Percentiles rank a stretch among this genome's conserved stretches.
These are phyloP conservation scores for Candida krabiensis DNA, from an alignment of 805 yeast species.

Conservation along the genomic window DNA sequence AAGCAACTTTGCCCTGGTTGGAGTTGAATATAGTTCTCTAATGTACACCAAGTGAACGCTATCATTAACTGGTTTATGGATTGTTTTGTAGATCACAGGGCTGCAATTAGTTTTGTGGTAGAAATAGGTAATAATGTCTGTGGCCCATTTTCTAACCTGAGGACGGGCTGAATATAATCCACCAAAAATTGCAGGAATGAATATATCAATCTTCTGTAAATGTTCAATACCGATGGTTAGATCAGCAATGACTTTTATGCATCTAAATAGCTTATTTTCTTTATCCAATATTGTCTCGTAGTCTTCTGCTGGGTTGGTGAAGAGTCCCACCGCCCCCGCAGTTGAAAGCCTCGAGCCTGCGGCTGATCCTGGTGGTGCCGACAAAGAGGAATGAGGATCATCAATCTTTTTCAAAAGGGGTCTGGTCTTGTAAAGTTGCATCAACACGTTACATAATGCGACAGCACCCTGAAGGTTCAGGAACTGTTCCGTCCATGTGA, in stretches of 20 bases:
- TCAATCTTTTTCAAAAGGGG: conserved; percentile 21
- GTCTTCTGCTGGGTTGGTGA: conserved; percentile 32
- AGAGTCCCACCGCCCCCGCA: conserved; percentile 10
- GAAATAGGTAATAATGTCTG: conserved; percentile 72
- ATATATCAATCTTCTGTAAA: conserved; percentile 51
- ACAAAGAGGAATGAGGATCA: neutral
- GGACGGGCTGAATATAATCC: conserved; percentile 77
- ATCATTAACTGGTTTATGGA: conserved; percentile 32
- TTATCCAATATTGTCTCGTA: conserved; percentile 47
- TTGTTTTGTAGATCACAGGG: conserved; percentile 22
- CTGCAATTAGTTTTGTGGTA: conserved; percentile 26
- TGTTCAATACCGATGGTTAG: conserved; percentile 69
- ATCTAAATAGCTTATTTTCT: conserved; percentile 76
- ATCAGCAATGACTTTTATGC: conserved; percentile 78
- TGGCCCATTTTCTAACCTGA: conserved; percentile 78
- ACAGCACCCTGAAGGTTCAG: conserved; percentile 86
- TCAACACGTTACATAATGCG: conserved; percentile 74
- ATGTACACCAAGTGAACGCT: conserved; percentile 34
- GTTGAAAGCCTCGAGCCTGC: too few relatives aligned
- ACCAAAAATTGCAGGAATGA: conserved; percentile 70
- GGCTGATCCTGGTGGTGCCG: neutral
- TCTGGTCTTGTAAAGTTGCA: conserved; percentile 34
- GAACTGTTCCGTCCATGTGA: conserved; percentile 80
- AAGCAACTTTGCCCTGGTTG: conserved; percentile 17
- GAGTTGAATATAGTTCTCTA: conserved; percentile 23